phyloP scores from a whole-genome alignment of 257 asterid species.

The Solanum piurae region DNA sequence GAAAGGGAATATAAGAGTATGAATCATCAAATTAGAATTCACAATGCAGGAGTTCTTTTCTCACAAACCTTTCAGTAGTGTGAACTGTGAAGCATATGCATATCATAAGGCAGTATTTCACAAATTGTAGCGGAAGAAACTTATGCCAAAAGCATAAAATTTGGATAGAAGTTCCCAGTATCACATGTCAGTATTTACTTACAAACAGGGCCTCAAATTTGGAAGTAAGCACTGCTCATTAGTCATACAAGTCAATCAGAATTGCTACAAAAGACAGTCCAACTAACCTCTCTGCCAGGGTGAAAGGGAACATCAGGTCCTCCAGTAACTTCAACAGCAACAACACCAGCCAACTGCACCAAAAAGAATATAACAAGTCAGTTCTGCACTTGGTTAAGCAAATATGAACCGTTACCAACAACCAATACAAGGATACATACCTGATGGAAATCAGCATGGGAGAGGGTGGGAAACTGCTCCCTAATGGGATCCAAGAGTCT shows the following conservation, averaged over 20 bases:
- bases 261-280: background rate
- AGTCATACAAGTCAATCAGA: background rate
- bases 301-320: slow-evolving; percentile 92
- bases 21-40: background rate
- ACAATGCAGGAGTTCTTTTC: background rate
- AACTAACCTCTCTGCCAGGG: slow-evolving; percentile 65
- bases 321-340: slow-evolving; percentile 90
- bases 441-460: slow-evolving; percentile 70
- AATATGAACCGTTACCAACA: background rate
- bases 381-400: background rate
- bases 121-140: background rate
- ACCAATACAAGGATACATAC: slow-evolving; percentile 10
- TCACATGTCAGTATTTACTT: background rate
- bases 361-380: background rate
- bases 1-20: background rate
- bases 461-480: slow-evolving; percentile 59
- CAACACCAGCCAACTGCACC: slow-evolving; percentile 74
- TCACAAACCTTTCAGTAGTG: background rate
- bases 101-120: background rate
- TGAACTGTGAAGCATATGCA: background rate
- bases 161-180: background rate
- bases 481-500: slow-evolving; percentile 57
- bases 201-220: background rate
- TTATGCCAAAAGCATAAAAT: background rate
- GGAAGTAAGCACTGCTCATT: background rate